Evolutionary conservation across 306 rosid species (phyloP).

Genomic region (Quercus ilex): DNA sequence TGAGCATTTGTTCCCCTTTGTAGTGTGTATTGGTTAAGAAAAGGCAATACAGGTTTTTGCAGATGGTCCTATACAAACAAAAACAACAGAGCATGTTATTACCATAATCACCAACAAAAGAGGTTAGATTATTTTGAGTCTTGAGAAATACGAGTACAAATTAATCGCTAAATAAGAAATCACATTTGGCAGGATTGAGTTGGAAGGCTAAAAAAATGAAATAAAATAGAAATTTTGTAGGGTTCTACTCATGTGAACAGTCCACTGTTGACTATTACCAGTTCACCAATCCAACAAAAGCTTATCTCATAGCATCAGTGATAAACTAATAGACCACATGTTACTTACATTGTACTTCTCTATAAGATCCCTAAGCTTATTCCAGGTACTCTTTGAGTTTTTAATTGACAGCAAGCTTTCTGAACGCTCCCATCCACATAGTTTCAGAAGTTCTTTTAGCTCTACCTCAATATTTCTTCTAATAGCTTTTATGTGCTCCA

Average conservation of each 20-base stretch:
- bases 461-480: slow-evolving; percentile 55
- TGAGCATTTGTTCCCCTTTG: no score
- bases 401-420: slow-evolving; percentile 56
- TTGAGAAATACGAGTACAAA: background rate
- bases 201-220: background rate
- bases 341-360: slow-evolving; percentile 74
- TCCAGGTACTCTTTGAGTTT: slow-evolving; percentile 54
- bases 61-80: no score
- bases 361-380: no score
- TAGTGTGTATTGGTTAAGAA: no score
- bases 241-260: background rate
- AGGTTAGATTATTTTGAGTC: no score
- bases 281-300: background rate
- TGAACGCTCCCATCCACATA: slow-evolving; percentile 64
- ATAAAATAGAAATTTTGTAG: background rate
- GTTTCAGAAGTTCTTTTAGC: slow-evolving; percentile 55
- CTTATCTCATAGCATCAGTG: no score
- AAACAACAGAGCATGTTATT: no score
- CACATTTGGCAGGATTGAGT: background rate
- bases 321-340: background rate
- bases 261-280: background rate
- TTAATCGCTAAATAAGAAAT: background rate
- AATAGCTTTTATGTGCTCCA: slow-evolving; percentile 49
- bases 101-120: no score
- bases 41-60: no score